Evolutionary conservation across 208 protist genomes (phyloP), one percentile per base, ranked within the genome.

Genomic region (Acanthamoeba polyphaga): DNA sequence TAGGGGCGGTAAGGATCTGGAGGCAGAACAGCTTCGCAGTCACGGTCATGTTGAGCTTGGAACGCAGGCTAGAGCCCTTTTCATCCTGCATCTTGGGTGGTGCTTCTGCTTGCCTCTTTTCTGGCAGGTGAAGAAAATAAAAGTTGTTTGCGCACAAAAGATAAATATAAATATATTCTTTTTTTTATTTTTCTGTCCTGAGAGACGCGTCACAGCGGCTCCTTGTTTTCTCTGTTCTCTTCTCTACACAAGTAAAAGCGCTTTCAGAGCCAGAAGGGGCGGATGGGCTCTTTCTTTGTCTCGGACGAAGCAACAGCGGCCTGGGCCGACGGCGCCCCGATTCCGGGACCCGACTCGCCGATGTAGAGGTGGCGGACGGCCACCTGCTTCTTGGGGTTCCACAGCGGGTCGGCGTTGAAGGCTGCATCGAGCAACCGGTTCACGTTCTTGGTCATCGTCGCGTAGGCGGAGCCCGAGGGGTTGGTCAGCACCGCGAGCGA

Each of bases 331-430:
- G 62, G 9, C 62, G 32, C 70, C 70, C 32, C 70, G 9, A 7
- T 43, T 27, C 32, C 70, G 13, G 34, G 70, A 24, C 32, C 70
- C 3, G 15, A 24, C 32, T 10, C 29, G 9, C 70, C 70, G 43
- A 78, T 46, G 34, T 49, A 78, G 32, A 78, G 9, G 32, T 34
- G 32, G 19, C 70, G 70, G 13, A 78, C n/a, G 15, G 32, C 10
- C 13, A 78, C n/a, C n/a, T 19, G 49, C 70, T 49, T 78, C 70
- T 78, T 78, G 70, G 70, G 70, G 19, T 78, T 78, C 70, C 70
- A 78, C 70, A 78, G 13, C 12, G 70, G 70, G 19, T 78, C 70
- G 15, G 70, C 70, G 13, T 34, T 46, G 70, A 49, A 78, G n/a
- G 70, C 70, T 3, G 32, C 32, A 8, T 78, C 70, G 7, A 78